These are phyloP conservation scores for Xylaria cubensis DNA, from an alignment of 495 filamentous ascomycete genomes.

Conservation along the genomic window DNA sequence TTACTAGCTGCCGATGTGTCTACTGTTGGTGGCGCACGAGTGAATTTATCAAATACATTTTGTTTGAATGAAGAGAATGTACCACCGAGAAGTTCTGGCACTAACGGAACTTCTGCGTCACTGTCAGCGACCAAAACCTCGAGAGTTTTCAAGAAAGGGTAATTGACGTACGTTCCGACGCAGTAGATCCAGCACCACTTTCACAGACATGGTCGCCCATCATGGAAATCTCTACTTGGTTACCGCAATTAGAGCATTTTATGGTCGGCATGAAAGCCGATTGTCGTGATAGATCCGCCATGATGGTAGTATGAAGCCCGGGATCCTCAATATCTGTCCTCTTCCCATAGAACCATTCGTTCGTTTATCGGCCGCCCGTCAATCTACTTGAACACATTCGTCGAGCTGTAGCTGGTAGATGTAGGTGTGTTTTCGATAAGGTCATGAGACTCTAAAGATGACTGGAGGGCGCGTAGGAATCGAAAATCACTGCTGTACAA, in stretches of 20 bases:
- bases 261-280: slow-evolving; percentile 85
- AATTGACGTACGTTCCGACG: slow-evolving; percentile 47
- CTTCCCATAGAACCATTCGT: slow-evolving; percentile 30
- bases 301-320: slow-evolving; percentile 32
- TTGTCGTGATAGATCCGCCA: slow-evolving; percentile 59
- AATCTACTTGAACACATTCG: slow-evolving; percentile 28
- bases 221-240: slow-evolving; percentile 83
- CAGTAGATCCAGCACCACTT: slow-evolving; percentile 40
- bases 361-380: slow-evolving; percentile 24
- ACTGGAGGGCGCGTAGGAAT: slow-evolving; percentile 9
- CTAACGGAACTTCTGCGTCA: slow-evolving; percentile 45
- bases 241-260: slow-evolving; percentile 91
- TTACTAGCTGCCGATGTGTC: slow-evolving; percentile 66
- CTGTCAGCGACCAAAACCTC: slow-evolving; percentile 27
- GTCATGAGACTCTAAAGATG: slow-evolving; percentile 11
- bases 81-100: slow-evolving; percentile 43
- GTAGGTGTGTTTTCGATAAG: not conserved
- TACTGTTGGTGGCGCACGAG: slow-evolving; percentile 54
- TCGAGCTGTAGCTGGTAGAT: slow-evolving; percentile 10
- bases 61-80: slow-evolving; percentile 35
- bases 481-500: slow-evolving; percentile 17
- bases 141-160: slow-evolving; percentile 9
- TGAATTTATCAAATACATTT: slow-evolving; percentile 49
- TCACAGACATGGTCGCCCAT: slow-evolving; percentile 90
- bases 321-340: not conserved